Conservation (phyloP, 1,284 basidiomycete species). For the Moesziomyces sp. region DNA sequence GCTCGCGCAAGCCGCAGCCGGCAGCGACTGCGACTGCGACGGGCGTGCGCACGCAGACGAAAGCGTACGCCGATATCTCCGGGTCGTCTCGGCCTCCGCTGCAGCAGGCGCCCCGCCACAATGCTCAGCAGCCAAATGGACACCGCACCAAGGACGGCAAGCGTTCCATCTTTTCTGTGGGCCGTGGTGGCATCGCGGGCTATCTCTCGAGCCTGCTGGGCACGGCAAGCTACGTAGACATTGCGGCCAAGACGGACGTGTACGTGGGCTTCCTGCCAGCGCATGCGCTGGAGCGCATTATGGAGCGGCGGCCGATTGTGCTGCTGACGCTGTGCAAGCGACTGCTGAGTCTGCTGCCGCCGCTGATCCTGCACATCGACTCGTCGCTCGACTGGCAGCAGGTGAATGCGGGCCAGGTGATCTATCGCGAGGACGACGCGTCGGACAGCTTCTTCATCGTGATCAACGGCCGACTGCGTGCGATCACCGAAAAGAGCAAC, state of each 20-base stretch:
- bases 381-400: conserved; percentile 98
- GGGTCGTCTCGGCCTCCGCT: conserved; percentile 9
- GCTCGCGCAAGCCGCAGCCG: conserved; percentile 16
- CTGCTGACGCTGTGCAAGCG: conserved; percentile 95
- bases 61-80: conserved; percentile 5
- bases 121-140: conserved; percentile 7
- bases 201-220: conserved; percentile 94
- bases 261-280: conserved; percentile 95
- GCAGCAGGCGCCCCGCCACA: conserved; percentile 15
- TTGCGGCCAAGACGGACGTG: conserved; percentile 93
- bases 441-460: conserved; percentile 97
- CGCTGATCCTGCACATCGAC: conserved; percentile 95
- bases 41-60: neutral
- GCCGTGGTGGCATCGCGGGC: conserved; percentile 91
- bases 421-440: conserved; percentile 88
- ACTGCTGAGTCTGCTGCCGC: conserved; percentile 90
- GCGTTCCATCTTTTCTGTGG: conserved; percentile 82
- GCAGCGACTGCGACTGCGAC: neutral
- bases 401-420: conserved; percentile 86
- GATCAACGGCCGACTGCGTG: conserved; percentile 93
- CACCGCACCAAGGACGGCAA: conserved; percentile 29
- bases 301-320: conserved; percentile 94
- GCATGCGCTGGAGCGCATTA: conserved; percentile 84
- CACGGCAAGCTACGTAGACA: conserved; percentile 93
- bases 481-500: conserved; percentile 74